These are phyloP conservation scores for Lentinula lateritia DNA, from an alignment of 768 basidiomycete genomes.

Conservation along the genomic window DNA sequence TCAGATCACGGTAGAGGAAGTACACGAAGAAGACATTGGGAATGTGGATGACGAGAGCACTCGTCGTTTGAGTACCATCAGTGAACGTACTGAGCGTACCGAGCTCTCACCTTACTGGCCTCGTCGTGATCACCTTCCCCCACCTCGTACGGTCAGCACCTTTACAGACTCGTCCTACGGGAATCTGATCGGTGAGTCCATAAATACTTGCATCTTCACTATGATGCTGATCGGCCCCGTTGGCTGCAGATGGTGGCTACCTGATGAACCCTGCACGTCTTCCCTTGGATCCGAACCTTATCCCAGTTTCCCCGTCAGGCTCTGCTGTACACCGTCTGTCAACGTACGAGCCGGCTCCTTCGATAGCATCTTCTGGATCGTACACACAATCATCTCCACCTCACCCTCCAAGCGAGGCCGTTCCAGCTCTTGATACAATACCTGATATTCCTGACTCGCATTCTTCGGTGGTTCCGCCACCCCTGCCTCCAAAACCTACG, in stretches of 20 bases:
- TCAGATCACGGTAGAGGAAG: not conserved
- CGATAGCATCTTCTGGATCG: constrained; percentile 36
- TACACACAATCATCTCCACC: constrained; percentile 31
- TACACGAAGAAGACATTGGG: constrained; percentile 17
- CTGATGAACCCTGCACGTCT: not conserved
- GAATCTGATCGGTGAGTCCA: constrained; percentile 46
- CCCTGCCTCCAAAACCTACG: constrained; percentile 9
- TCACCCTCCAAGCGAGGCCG: constrained; percentile 35
- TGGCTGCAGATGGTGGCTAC: not conserved
- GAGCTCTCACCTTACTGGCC: constrained; percentile 49
- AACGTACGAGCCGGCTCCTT: constrained; percentile 51
- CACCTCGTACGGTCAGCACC: constrained; percentile 30
- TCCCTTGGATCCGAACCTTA: constrained; percentile 46
- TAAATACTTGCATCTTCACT: not conserved
- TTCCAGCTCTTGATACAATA: constrained; percentile 41
- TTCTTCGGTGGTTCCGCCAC: not conserved
- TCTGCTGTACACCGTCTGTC: constrained; percentile 64
- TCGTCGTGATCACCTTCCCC: constrained; percentile 31
- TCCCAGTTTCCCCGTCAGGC: constrained; percentile 59
- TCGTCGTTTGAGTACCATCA: constrained; percentile 56
- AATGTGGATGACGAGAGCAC: constrained; percentile 22
- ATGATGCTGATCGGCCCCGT: constrained; percentile 8
- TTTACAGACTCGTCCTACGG: constrained; percentile 59
- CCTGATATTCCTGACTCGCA: constrained; percentile 49
- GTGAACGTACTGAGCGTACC: constrained; percentile 62